Conservation (phyloP, 805 yeast species). For the Nakazawaea anatomiae region DNA sequence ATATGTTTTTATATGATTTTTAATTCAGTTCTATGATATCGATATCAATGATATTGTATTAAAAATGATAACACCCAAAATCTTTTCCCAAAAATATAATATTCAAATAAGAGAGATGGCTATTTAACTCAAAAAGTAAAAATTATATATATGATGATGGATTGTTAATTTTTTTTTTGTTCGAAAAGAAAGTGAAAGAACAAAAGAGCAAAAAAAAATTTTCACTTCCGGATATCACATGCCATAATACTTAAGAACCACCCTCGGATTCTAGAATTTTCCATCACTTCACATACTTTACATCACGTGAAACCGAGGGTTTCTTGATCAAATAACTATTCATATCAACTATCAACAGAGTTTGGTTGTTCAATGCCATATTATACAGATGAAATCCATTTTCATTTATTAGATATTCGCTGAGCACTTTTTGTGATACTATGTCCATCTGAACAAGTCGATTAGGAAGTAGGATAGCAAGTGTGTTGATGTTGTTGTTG, state of each 20-base stretch:
- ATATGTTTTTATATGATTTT: neutral
- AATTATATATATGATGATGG: too few species aligned
- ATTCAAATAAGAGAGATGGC: too few species aligned
- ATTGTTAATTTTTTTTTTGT: neutral
- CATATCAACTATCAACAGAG: neutral
- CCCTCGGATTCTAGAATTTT: slow-evolving; percentile 1
- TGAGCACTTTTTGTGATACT: neutral
- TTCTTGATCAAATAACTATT: neutral
- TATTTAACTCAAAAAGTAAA: too few species aligned
- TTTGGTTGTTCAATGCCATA: slow-evolving; percentile 1
- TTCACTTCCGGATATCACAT: neutral
- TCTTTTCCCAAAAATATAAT: too few species aligned
- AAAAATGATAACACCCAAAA: too few species aligned
- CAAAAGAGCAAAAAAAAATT: neutral
- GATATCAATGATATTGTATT: neutral
- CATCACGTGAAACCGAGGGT: neutral
- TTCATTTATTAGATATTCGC: neutral
- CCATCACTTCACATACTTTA: neutral
- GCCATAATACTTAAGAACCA: neutral
- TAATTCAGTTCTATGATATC: neutral
- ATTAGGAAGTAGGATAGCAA: neutral
- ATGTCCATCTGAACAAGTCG: neutral
- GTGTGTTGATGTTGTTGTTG: neutral
- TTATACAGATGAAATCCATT: neutral
- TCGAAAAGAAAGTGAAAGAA: neutral